A percentile compares a stretch with the other conserved stretches of the same genome.
Evolutionary conservation across 2,329 filamentous ascomycete species (phyloP).

Genomic region (Trichoderma brevicompactum): DNA sequence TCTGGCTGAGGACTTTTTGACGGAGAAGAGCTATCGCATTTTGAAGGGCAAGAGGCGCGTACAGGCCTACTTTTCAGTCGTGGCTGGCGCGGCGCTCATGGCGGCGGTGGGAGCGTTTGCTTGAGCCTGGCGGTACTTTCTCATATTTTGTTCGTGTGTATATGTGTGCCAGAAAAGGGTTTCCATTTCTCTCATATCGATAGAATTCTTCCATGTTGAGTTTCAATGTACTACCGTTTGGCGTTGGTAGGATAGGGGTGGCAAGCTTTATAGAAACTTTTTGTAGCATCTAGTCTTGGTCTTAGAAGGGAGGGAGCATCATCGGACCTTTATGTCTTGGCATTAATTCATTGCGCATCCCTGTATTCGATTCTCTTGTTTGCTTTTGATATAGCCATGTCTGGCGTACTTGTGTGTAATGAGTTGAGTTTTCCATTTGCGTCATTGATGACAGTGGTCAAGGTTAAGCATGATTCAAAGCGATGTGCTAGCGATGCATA

Average conservation of each 20-base stretch:
- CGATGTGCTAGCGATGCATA: neutral
- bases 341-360: neutral
- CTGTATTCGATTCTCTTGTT: neutral
- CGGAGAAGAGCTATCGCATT: conserved; percentile 72
- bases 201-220: neutral
- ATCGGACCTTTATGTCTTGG: neutral
- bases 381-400: too few relatives aligned
- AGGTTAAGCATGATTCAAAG: neutral
- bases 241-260: conserved; percentile 18
- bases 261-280: conserved; percentile 7
- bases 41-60: conserved; percentile 65
- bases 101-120: conserved; percentile 74
- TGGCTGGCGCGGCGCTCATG: conserved; percentile 69
- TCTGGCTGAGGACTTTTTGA: conserved; percentile 81
- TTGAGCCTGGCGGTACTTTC: conserved; percentile 38
- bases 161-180: neutral
- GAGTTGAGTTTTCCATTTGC: neutral
- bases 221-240: conserved; percentile 9
- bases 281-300: neutral
- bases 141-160: neutral
- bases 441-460: neutral
- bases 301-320: neutral
- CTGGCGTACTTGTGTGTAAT: too few relatives aligned
- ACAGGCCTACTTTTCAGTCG: conserved; percentile 66
- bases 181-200: neutral